Evolutionary conservation across 768 basidiomycete species (phyloP), one percentile per base, ranked within the genome.

Genomic region (Saitozyma sp.): DNA sequence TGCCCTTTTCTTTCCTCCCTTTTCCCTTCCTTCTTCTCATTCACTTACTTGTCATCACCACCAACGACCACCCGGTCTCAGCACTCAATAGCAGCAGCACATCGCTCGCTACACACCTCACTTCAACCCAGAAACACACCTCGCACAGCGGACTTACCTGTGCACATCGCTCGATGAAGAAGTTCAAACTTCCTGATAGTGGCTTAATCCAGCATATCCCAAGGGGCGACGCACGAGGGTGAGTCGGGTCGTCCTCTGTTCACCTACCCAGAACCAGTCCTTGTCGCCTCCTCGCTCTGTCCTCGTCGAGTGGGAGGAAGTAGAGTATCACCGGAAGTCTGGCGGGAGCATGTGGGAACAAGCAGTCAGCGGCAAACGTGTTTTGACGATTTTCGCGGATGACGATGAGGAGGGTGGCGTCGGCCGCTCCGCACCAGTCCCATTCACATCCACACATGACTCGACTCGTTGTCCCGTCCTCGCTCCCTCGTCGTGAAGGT

Each of bases 131-230:
- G 29, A 29, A 29, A 29, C 29, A 29, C 29, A 29, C 29, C 29
- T 29, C 29, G 29, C 29, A 29, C 29, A 29, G 29, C 29, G 29
- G 29, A 29, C 29, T 29, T 29, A 29, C 29, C 29, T 29, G 29
- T 29, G 29, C 45, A 46, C 45, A 17, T 17, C 45, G n/a, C 11
- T 46, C 45, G 62, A 75, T 75, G 74, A 72, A 63, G 58, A 75
- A 73, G 61, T 69, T 63, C 42, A 74, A 75, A 62, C 68, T 75
- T 60, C 74, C 74, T 71, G 61, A 66, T 72, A 72, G 74, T 73
- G 69, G 70, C 63, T 75, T 63, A 62, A 64, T 63, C 40, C 38
- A 56, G 53, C 52, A 62, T 59, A 52, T 48, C 40, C 53, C 58
- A 45, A 69, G 59, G 61, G 71, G 74, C 49, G 67, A 61, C 59